These are phyloP conservation scores for Cytospora chrysosperma DNA, from an alignment of 2,329 filamentous ascomycete species.

Conservation along the genomic window DNA sequence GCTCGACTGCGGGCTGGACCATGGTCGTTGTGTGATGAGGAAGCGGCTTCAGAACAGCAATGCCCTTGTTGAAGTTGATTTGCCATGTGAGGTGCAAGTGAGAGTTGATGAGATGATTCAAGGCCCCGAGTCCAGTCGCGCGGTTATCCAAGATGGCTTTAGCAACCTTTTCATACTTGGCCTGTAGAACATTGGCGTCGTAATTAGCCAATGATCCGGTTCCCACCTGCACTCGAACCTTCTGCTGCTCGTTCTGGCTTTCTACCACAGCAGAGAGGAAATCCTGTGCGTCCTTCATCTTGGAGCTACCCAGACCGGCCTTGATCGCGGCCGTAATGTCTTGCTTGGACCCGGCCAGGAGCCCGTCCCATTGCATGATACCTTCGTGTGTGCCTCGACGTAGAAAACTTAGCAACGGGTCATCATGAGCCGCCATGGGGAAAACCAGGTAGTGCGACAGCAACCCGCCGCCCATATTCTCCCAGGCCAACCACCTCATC, in stretches of 20 bases:
- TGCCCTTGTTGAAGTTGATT: conserved; percentile 71
- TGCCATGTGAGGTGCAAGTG: conserved; percentile 88
- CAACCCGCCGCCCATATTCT: conserved; percentile 81
- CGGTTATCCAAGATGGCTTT: conserved; percentile 58
- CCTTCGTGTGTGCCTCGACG: conserved; percentile 72
- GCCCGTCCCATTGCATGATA: conserved; percentile 70
- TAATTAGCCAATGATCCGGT: conserved; percentile 77
- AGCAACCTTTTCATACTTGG: conserved; percentile 66
- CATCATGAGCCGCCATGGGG: conserved; percentile 77
- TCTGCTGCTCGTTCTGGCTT: conserved; percentile 40
- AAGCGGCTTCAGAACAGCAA: conserved; percentile 78
- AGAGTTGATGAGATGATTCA: conserved; percentile 75
- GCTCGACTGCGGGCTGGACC: conserved; percentile 65
- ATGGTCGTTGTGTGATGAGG: conserved; percentile 72
- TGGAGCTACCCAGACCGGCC: conserved; percentile 54
- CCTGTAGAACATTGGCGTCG: conserved; percentile 58
- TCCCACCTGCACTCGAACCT: conserved; percentile 64
- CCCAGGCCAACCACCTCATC: conserved; percentile 89
- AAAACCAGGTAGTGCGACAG: conserved; percentile 76
- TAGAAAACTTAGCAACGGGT: conserved; percentile 69
- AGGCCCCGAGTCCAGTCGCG: conserved; percentile 59
- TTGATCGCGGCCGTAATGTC: conserved; percentile 64
- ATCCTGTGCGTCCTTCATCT: conserved; percentile 56
- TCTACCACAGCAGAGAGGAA: conserved; percentile 61
- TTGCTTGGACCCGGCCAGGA: conserved; percentile 69